Percentiles rank a stretch among this genome's conserved stretches.
These are phyloP conservation scores for Arabis hirsuta DNA, from an alignment of 345 rosid species.

Conservation along the genomic window DNA sequence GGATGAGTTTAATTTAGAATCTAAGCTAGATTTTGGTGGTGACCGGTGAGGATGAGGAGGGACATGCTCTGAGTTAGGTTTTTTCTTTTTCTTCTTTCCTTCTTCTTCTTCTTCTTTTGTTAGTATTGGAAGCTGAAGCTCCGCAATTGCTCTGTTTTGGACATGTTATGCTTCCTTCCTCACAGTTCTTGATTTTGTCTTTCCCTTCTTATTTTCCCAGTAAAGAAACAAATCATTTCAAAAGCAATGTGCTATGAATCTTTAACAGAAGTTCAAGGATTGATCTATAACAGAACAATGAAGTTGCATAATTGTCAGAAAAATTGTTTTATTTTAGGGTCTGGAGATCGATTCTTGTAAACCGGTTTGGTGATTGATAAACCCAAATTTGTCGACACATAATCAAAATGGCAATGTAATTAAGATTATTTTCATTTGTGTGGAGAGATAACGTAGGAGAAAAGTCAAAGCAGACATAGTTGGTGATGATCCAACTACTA, in stretches of 20 bases:
- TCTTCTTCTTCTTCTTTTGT: neutral
- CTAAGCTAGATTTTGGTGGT: slow-evolving; percentile 27
- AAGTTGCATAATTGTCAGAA: neutral
- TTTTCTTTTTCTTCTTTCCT: neutral
- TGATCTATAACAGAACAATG: neutral
- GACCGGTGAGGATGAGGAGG: slow-evolving; percentile 21
- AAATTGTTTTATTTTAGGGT: neutral
- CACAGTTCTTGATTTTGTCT: slow-evolving; percentile 14
- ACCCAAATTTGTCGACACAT: too few relatives aligned
- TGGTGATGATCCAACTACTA: too few relatives aligned
- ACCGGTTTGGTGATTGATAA: neutral
- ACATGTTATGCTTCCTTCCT: slow-evolving; percentile 29
- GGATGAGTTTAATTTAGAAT: slow-evolving; percentile 37
- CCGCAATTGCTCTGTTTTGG: slow-evolving; percentile 14
- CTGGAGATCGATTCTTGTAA: slow-evolving; percentile 13
- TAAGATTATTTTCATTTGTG: neutral
- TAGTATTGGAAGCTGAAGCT: slow-evolving; percentile 17
- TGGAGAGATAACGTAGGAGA: too few relatives aligned
- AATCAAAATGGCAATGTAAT: too few relatives aligned
- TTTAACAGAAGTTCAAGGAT: neutral
- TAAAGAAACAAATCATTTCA: neutral
- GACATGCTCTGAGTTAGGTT: slow-evolving; percentile 25
- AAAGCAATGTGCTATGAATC: neutral
- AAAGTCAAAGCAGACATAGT: too few relatives aligned
- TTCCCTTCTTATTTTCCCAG: neutral